Evolutionary conservation across 768 basidiomycete genomes (phyloP).

Genomic region (Suillus subalutaceus): DNA sequence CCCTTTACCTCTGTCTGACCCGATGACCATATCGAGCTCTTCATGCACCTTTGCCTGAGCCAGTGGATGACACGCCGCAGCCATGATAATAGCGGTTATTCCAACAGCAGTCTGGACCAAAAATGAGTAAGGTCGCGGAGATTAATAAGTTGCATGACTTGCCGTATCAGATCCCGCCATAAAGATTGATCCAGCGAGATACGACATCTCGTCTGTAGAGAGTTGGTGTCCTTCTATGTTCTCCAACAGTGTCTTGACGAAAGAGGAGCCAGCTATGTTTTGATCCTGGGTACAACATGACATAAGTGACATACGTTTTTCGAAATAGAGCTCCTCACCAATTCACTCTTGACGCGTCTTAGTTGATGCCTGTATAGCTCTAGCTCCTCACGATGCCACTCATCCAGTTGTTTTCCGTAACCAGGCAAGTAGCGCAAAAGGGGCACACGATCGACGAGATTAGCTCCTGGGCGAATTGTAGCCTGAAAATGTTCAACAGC

Average conservation of each 20-base stretch:
- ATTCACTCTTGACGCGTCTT: not conserved
- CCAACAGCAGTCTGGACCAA: not conserved
- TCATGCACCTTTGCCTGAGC: not conserved
- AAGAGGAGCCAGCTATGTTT: not conserved
- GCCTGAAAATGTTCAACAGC: not conserved
- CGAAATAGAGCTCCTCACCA: not conserved
- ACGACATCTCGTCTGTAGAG: not conserved
- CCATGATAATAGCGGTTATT: not conserved
- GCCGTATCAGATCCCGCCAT: not conserved
- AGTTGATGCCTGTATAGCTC: not conserved
- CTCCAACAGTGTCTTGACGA: not conserved
- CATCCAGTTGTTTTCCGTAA: not conserved
- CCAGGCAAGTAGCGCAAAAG: conserved; percentile 1
- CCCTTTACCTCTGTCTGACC: not conserved
- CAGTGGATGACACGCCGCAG: not conserved
- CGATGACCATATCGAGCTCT: not conserved
- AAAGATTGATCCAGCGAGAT: not conserved
- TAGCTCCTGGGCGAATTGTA: not conserved
- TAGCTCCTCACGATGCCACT: not conserved
- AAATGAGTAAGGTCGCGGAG: not conserved
- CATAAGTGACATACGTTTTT: not conserved
- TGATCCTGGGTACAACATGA: not conserved
- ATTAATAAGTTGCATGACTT: not conserved
- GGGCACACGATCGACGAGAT: not conserved
- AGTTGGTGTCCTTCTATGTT: not conserved